Conservation (phyloP, 2,329 filamentous ascomycete species). For the Didymella sp. region DNA sequence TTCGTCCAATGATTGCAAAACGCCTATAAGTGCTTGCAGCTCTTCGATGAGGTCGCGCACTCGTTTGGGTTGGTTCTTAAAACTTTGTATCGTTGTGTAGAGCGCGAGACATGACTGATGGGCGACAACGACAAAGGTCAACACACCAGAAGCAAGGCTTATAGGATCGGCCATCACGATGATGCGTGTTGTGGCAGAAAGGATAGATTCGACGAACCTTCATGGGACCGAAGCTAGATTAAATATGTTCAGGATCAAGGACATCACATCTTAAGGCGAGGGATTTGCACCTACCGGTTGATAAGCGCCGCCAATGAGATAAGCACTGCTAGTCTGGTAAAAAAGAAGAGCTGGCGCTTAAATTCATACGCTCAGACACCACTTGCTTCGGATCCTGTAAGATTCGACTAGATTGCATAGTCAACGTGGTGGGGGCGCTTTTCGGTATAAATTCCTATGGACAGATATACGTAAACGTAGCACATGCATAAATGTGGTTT, state of each 20-base stretch:
- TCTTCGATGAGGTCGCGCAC: slow-evolving; percentile 23
- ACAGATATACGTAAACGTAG: too few species aligned
- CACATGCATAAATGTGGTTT: too few species aligned
- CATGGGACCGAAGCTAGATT: slow-evolving; percentile 2
- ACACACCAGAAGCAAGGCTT: slow-evolving; percentile 20
- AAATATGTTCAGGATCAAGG: slow-evolving; percentile 1
- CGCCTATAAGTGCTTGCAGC: slow-evolving; percentile 19
- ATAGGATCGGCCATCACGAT: slow-evolving; percentile 23
- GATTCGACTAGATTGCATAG: too few species aligned
- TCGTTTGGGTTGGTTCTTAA: slow-evolving; percentile 13
- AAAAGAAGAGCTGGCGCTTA: not conserved
- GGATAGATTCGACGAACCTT: not conserved
- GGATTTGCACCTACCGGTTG: not conserved
- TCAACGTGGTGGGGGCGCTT: too few species aligned
- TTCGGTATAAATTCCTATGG: too few species aligned
- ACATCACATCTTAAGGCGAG: not conserved
- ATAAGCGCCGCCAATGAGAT: not conserved
- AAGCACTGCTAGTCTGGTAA: not conserved
- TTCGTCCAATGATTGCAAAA: slow-evolving; percentile 19
- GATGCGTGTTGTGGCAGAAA: not conserved
- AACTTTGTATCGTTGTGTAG: slow-evolving; percentile 3
- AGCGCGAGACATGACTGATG: slow-evolving; percentile 21
- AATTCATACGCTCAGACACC: not conserved
- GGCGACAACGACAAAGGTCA: slow-evolving; percentile 21
- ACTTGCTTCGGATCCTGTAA: too few species aligned